These are phyloP conservation scores for Diplotaxis tenuifolia DNA, from an alignment of 345 rosid species.

Conservation along the genomic window DNA sequence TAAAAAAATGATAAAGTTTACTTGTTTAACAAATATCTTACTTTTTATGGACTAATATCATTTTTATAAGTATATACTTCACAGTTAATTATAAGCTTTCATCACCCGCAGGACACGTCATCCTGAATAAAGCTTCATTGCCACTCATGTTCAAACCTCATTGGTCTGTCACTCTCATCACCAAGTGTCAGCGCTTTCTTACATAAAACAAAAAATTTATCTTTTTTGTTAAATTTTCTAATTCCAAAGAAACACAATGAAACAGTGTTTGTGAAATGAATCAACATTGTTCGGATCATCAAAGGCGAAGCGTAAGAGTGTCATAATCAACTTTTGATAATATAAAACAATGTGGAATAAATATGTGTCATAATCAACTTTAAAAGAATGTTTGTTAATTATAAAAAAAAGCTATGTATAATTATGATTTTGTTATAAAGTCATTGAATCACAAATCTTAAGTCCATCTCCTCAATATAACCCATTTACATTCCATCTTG, in stretches of 20 bases:
- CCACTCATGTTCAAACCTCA: background rate
- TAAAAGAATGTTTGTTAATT: background rate
- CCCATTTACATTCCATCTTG: background rate
- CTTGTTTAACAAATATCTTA: too few relatives aligned
- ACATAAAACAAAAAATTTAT: background rate
- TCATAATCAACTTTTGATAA: too few relatives aligned
- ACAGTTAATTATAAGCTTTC: background rate
- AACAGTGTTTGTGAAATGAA: too few relatives aligned
- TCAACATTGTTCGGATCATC: too few relatives aligned
- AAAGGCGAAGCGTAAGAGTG: too few relatives aligned
- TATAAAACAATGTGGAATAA: background rate
- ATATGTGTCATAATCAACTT: background rate
- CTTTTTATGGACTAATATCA: too few relatives aligned
- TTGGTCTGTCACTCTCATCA: background rate
- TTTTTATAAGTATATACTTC: too few relatives aligned
- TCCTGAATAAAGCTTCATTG: background rate
- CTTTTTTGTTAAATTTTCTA: background rate
- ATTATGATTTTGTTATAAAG: background rate
- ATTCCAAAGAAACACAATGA: too few relatives aligned
- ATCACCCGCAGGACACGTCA: background rate
- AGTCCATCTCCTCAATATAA: background rate
- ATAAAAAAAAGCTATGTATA: background rate
- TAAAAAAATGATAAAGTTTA: background rate
- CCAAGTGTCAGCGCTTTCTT: background rate
- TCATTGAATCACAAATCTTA: background rate